Evolutionary conservation across 495 filamentous ascomycete species (phyloP).

Genomic region (Tuber aestivum): DNA sequence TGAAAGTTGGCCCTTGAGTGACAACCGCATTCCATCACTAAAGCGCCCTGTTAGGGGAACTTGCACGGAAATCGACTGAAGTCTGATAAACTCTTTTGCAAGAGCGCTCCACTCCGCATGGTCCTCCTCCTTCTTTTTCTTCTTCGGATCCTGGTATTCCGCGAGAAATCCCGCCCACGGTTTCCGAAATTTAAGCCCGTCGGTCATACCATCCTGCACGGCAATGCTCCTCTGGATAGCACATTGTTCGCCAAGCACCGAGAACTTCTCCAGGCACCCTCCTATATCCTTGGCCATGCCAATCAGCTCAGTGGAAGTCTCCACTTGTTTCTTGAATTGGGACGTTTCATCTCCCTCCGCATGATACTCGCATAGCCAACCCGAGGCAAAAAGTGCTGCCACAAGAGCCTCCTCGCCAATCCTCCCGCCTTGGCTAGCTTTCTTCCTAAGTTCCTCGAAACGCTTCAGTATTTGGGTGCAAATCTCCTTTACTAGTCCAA

Average conservation of each 20-base stretch:
- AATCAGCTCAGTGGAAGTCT: conserved; percentile 16
- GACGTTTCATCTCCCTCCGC: conserved; percentile 12
- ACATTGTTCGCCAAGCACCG: conserved; percentile 15
- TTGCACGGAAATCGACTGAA: conserved; percentile 25
- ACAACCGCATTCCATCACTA: conserved; percentile 7
- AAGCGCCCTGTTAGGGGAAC: conserved; percentile 16
- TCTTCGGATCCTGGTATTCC: conserved; percentile 6
- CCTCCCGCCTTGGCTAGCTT: neutral
- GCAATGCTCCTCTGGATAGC: conserved; percentile 14
- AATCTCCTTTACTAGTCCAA: neutral
- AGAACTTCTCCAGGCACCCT: conserved; percentile 1
- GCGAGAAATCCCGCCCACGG: conserved; percentile 19
- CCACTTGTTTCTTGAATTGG: conserved; percentile 19
- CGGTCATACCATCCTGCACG: conserved; percentile 23
- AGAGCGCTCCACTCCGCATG: conserved; percentile 10
- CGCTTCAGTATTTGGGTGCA: conserved; percentile 9
- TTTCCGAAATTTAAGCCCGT: conserved; percentile 27
- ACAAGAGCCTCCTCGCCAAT: conserved; percentile 9
- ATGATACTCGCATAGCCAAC: conserved; percentile 31
- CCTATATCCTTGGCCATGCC: conserved; percentile 8
- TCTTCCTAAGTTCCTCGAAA: conserved; percentile 14
- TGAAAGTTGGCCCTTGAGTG: conserved; percentile 16
- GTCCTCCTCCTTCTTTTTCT: conserved; percentile 2
- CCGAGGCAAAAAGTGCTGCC: conserved; percentile 18
- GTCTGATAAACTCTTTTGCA: conserved; percentile 12